Conservation (phyloP, 1,284 basidiomycete species). For the Moniliophthora roreri region DNA sequence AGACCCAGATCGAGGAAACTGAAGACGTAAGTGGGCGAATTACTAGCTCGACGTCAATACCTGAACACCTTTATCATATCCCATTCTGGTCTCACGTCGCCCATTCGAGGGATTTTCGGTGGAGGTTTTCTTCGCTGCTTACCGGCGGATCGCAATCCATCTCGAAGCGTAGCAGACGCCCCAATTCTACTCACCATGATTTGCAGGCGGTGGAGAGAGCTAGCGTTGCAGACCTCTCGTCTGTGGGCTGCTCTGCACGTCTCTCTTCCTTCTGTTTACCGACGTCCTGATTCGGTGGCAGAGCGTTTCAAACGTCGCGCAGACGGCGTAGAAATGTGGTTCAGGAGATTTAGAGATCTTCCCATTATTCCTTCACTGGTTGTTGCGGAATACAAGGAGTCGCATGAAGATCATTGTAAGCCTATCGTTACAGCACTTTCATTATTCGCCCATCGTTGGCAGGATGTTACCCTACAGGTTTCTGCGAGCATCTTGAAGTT, state of each 20-base stretch:
- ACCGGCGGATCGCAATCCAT: slow-evolving; percentile 10
- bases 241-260: slow-evolving; percentile 12
- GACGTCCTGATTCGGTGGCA: background rate
- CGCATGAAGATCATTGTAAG: background rate
- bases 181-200: slow-evolving; percentile 10
- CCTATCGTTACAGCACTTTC: slow-evolving; percentile 5
- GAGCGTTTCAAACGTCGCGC: background rate
- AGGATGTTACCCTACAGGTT: slow-evolving; percentile 2
- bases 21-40: background rate
- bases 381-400: slow-evolving; percentile 5
- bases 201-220: slow-evolving; percentile 2
- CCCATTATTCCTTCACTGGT: slow-evolving; percentile 8
- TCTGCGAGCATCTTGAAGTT: slow-evolving; percentile 6
- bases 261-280: slow-evolving; percentile 4
- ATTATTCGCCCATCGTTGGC: slow-evolving; percentile 10
- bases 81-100: background rate
- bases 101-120: background rate
- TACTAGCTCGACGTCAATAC: background rate
- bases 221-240: slow-evolving; percentile 6
- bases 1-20: background rate
- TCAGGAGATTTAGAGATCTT: slow-evolving; percentile 7
- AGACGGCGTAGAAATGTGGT: slow-evolving; percentile 11
- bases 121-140: slow-evolving; percentile 7
- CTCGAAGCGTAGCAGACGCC: slow-evolving; percentile 10
- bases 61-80: background rate